These are phyloP conservation scores for Cladosporium sp. DNA, from an alignment of 2,329 filamentous ascomycete species.

Conservation along the genomic window DNA sequence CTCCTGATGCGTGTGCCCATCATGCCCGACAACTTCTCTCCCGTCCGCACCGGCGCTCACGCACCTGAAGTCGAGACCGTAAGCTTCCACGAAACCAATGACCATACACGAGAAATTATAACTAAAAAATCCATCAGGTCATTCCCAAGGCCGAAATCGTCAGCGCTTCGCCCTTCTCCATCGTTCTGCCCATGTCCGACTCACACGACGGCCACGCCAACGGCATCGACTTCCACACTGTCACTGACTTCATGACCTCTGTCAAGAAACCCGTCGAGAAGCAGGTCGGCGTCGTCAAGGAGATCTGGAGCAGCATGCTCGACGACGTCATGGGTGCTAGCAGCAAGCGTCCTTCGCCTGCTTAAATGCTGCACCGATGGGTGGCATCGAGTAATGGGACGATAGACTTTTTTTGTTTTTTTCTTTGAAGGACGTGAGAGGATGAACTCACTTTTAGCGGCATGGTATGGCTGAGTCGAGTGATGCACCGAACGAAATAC, in stretches of 20 bases:
- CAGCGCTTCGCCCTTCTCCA: constrained; percentile 51
- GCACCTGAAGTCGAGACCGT: constrained; percentile 28
- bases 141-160: constrained; percentile 60
- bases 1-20: constrained; percentile 35
- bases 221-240: constrained; percentile 57
- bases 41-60: constrained; percentile 18
- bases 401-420: not conserved
- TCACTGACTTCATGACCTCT: constrained; percentile 53
- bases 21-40: constrained; percentile 30
- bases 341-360: not conserved
- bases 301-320: constrained; percentile 50
- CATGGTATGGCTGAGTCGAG: not conserved
- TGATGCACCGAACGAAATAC: not conserved
- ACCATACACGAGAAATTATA: too few species aligned
- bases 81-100: constrained; percentile 1
- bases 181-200: constrained; percentile 58
- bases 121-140: constrained; percentile 23
- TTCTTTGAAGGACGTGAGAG: not conserved
- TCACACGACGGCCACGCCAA: constrained; percentile 57
- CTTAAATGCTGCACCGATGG: not conserved
- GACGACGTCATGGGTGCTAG: constrained; percentile 46
- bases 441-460: not conserved
- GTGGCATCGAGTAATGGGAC: too few species aligned
- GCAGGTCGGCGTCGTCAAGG: constrained; percentile 40
- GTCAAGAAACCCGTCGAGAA: constrained; percentile 42